Evolutionary conservation across 495 filamentous ascomycete genomes (phyloP).

Genomic region (Opeltia flavorubescens): DNA sequence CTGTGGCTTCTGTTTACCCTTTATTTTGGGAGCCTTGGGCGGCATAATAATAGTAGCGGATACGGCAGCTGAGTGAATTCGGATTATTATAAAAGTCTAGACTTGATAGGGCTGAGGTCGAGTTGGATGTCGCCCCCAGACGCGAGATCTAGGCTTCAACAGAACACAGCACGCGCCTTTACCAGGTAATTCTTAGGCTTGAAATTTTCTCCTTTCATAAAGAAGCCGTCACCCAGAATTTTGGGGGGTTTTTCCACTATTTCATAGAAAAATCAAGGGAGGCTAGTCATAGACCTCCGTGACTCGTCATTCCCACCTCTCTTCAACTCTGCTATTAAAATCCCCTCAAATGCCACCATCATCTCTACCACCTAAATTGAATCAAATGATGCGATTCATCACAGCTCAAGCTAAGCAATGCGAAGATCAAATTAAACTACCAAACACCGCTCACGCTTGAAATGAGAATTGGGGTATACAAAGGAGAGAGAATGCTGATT

Average conservation of each 20-base stretch:
- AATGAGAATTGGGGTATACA: too few species aligned
- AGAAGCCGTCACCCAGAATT: too few species aligned
- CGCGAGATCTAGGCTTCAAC: not conserved
- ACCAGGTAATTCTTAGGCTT: not conserved
- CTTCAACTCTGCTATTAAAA: too few species aligned
- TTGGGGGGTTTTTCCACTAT: too few species aligned
- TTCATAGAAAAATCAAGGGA: not conserved
- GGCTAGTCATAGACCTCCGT: not conserved
- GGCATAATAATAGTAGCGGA: constrained; percentile 19
- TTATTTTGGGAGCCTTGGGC: constrained; percentile 37
- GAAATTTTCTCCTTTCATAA: not conserved
- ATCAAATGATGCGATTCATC: too few species aligned
- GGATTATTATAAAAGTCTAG: constrained; percentile 3
- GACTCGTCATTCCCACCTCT: not conserved
- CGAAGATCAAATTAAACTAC: too few species aligned
- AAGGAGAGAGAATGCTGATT: too few species aligned
- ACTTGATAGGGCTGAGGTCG: constrained; percentile 1
- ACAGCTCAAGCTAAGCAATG: too few species aligned
- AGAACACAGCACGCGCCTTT: not conserved
- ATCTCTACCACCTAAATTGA: too few species aligned
- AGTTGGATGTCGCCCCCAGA: too few species aligned
- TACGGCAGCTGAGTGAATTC: not conserved
- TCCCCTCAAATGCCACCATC: too few species aligned
- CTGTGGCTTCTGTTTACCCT: constrained; percentile 46
- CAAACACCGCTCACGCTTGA: too few species aligned